Base-by-base conservation (phyloP, 2,329 filamentous ascomycete species). In the Aspergillus pseudoterreus region DNA sequence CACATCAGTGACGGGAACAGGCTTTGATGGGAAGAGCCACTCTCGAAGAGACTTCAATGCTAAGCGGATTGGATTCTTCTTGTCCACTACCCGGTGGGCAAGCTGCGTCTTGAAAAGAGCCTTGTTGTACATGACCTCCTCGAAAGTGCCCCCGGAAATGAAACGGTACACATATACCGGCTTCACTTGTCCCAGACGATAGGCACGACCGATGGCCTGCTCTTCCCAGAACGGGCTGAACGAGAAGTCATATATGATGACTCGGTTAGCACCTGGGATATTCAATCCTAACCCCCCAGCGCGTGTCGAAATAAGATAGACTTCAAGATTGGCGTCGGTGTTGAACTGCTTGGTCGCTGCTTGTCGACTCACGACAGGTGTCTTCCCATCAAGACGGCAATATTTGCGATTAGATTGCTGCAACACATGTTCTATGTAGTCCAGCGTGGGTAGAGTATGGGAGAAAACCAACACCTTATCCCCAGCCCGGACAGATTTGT, bases 401-500 rank as follows among this genome's bases (percentile, higher is more conserved):
- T 72, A 79, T 0, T 51, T 64, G 27, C 81, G 74, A 2, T 73
- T 66, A 51, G 80, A 76, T 17, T 62, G 61, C 4, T 65, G 68
- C 36, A 90, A 78, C 17, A 87, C 67, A 0, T 71, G 58, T 46
- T 84, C 78, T 1, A 96, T 74, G 58, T 85, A 92, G 59, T 91
- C 65, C 4, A 96, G 73, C 0, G 87, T 87, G 0, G 75, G 72
- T 10, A 90, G 75, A 12, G 84, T 87, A 49, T 90, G 86, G 0
- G 87, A 88, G 63, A 96, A 96, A 0, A 96, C 74, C 1, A 96
- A 77, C 1, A 91, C 81, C 62, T 91, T 91, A 67, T 96, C 92
- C 0, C 78, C 77, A 0, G 76, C 70, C 1, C 66, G 65, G 36
- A 78, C 80, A 6, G 86, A 85, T 56, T 86, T 78, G 19, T 85